Evolutionary conservation across 73 alveolate genomes (phyloP), one percentile per base, ranked within the genome.

Genomic region (Stentor roeselii): DNA sequence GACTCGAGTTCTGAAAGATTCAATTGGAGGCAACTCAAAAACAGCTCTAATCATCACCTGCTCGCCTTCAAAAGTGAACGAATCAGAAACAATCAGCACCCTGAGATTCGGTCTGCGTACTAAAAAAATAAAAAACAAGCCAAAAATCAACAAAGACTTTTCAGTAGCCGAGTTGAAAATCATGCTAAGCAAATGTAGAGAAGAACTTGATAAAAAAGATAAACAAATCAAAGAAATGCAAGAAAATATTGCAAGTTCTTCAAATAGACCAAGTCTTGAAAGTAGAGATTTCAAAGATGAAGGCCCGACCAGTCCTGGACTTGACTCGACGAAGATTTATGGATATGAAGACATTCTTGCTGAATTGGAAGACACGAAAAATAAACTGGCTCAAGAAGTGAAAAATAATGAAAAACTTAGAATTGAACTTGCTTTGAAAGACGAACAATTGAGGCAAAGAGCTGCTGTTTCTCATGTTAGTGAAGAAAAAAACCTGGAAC

Each of bases 21-120:
- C 99, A 60, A 85, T 97, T 27, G 99, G 99, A 76, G 99, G 99
- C 36, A 97, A 97, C 91, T 94, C 99, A 34, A 97, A 97, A 86
- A 97, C 99, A 27, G 99, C 95, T 27, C 95, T 97, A 98, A 95
- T 97, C 50, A 99, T 99, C 3, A 96, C 96, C 80, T 87, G 96
- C 27, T 97, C 98, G 0, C 99, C 99, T 41, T 99, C 99, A 36
- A 98, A 93, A 87, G 93, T 93, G 89, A 96, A 97, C 90, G 95
- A 92, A 60, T 99, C 97, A 74, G 99, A 97, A 92, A 95, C 99
- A 6, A 83, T 97, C 59, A 88, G 98, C 11, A 97, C 99, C 42
- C 86, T 97, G n/a, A 90, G 99, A 85, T 97, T 95, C 88, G 99
- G 99, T 0, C 92, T 93, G 39, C 89, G 99, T 82, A 99, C 99